These are phyloP conservation scores for Boletus pseudopeckii DNA, from an alignment of 768 basidiomycete genomes.

Conservation along the genomic window DNA sequence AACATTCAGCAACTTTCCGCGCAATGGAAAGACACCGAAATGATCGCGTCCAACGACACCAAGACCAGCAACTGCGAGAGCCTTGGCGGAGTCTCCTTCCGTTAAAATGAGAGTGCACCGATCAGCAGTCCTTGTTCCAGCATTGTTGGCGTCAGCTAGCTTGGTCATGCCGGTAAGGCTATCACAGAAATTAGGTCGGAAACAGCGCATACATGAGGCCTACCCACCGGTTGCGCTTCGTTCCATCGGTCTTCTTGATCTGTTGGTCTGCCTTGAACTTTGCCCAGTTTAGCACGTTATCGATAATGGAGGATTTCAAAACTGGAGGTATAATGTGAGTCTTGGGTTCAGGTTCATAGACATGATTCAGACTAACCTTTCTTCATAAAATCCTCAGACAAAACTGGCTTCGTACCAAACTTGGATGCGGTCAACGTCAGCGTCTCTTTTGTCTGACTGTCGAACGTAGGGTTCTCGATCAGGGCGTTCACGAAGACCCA, in stretches of 20 bases:
- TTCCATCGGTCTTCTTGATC: conserved; percentile 93
- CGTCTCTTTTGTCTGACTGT: conserved; percentile 98
- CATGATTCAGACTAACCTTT: conserved; percentile 58
- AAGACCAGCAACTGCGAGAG: conserved; percentile 91
- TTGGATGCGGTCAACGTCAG: conserved; percentile 83
- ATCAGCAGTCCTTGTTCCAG: conserved; percentile 76
- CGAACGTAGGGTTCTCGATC: conserved; percentile 97
- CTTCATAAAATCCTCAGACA: conserved; percentile 94
- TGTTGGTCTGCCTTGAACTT: conserved; percentile 96
- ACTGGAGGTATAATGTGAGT: conserved; percentile 45
- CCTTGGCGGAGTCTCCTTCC: conserved; percentile 99
- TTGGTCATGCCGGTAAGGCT: conserved; percentile 91
- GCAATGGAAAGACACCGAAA: conserved; percentile 96
- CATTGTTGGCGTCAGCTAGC: conserved; percentile 95
- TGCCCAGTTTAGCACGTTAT: conserved; percentile 92
- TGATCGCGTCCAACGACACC: conserved; percentile 94
- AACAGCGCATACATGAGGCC: neutral
- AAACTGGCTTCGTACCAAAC: conserved; percentile 81
- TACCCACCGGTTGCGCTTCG: conserved; percentile 77
- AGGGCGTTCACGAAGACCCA: conserved; percentile 96
- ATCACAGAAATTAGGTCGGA: neutral
- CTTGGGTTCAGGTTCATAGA: neutral
- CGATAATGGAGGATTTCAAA: conserved; percentile 83
- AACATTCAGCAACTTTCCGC: conserved; percentile 95
- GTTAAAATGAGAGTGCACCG: conserved; percentile 95